Conservation (phyloP, 495 filamentous ascomycete species). For the Cenococcum geophilum region DNA sequence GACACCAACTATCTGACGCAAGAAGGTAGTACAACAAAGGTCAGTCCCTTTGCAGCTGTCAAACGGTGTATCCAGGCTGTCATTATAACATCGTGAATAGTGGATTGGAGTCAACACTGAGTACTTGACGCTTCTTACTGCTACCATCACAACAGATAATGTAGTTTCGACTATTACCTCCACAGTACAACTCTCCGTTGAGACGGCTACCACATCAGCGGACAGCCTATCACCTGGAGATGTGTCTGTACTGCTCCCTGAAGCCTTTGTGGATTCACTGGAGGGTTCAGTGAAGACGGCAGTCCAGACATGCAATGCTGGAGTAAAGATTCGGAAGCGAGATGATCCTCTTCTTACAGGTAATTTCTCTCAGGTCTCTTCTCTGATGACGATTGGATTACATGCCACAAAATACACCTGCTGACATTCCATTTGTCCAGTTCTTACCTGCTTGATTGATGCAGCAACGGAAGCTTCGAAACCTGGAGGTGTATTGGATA, state of each 20-base stretch:
- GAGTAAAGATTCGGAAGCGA: not conserved
- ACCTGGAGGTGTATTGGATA: not conserved
- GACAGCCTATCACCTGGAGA: not conserved
- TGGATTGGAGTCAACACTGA: not conserved
- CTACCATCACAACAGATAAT: not conserved
- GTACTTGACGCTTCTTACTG: not conserved
- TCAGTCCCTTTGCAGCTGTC: not conserved
- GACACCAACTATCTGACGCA: not conserved
- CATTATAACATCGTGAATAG: not conserved
- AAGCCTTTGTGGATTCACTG: not conserved
- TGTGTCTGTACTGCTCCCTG: not conserved
- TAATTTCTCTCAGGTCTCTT: constrained; percentile 5
- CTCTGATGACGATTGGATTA: constrained; percentile 4
- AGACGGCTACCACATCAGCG: not conserved
- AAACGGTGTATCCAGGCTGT: not conserved
- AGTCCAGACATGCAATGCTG: not conserved
- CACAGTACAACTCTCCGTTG: not conserved
- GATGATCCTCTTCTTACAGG: not conserved
- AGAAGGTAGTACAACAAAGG: not conserved
- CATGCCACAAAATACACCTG: not conserved
- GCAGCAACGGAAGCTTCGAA: not conserved
- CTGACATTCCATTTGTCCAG: not conserved
- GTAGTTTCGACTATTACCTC: not conserved
- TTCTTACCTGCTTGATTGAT: not conserved
- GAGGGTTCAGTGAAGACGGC: not conserved